Base-by-base conservation (phyloP, 1,284 basidiomycete genomes). In the Irpex rosettiformis region DNA sequence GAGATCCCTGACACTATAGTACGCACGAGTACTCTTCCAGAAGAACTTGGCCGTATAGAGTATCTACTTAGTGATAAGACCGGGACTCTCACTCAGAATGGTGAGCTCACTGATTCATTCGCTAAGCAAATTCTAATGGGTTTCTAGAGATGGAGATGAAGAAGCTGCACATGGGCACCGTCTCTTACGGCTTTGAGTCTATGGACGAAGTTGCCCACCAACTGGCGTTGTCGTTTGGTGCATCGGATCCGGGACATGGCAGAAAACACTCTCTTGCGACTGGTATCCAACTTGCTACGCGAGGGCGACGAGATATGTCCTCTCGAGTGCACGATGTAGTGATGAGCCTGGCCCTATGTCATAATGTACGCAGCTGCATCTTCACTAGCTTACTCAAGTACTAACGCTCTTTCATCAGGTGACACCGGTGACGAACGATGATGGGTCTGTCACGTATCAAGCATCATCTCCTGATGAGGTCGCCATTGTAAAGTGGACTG, bases 391-490 rank as follows among this genome's bases (percentile, higher is more conserved):
- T 6, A 5, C 10, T 49, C 29, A 40, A 33, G n/a, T n/a, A n/a
- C n/a, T n/a, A n/a, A n/a, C n/a, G n/a, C n/a, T 13, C 25, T 6
- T 40, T 24, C 10, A 56, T 1, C 47, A 96, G 94, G 94, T 98
- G 47, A 99, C 96, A 0, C 97, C 97, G 0, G 93, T 98, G 2
- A 84, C 81, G 11, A 94, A 97, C 69, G 96, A 98, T 66, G 96
- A 98, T 67, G 94, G 94, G 4, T 85, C 86, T 0, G 80, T 97
- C 45, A 97, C 96, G 0, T 99, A 99, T 70, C 96, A 99, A 79
- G 97, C 97, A 0, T 96, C 95, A 0, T 98, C 96, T 0, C 97
- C 97, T 0, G 97, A 99, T 69, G 97, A 99, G 77, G 97, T 98
- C 29, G 97, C 97, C 53, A 98, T 99, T 64, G 96, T 99, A n/a